phyloP scores from a whole-genome alignment of 805 yeast species.

The Lachancea fermentati region DNA sequence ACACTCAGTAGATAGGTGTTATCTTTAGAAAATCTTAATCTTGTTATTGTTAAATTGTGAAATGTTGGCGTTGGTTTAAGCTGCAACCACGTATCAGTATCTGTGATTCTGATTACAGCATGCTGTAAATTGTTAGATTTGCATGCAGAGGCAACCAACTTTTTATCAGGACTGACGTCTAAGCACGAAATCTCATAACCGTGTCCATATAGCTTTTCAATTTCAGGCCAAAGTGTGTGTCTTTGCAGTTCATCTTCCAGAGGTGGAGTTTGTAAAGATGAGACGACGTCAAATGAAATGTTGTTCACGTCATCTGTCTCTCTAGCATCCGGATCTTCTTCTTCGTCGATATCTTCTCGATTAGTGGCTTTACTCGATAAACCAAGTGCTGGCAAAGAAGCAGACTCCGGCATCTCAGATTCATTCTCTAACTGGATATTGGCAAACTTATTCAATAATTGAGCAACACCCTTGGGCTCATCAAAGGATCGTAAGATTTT shows the following conservation, averaged over 20 bases:
- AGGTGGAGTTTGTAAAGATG: conserved; percentile 56
- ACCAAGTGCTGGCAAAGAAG: conserved; percentile 89
- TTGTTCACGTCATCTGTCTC: conserved; percentile 34
- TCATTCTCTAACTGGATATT: conserved; percentile 35
- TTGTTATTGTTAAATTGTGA: conserved; percentile 82
- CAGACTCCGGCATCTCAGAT: conserved; percentile 62
- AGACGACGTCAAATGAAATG: conserved; percentile 43
- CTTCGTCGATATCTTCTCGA: conserved; percentile 42
- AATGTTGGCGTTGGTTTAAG: conserved; percentile 51
- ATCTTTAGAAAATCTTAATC: conserved; percentile 68
- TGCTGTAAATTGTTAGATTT: conserved; percentile 78
- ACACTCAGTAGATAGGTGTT: conserved; percentile 64
- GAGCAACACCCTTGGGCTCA: conserved; percentile 74
- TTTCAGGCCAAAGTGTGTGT: conserved; percentile 90
- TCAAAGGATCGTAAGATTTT: conserved; percentile 85
- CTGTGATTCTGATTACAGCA: conserved; percentile 78
- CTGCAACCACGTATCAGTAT: conserved; percentile 56
- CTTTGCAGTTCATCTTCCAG: conserved; percentile 88
- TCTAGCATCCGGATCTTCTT: conserved; percentile 29
- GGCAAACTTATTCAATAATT: conserved; percentile 50
- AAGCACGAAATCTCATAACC: conserved; percentile 89
- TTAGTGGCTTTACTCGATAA: conserved; percentile 82
- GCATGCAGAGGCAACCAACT: conserved; percentile 82
- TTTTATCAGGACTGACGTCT: conserved; percentile 59
- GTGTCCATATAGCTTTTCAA: conserved; percentile 93